A percentile compares a stretch with the other conserved stretches of the same genome.
Conservation (phyloP, 257 asterid genomes). For the Ballota nigra region DNA sequence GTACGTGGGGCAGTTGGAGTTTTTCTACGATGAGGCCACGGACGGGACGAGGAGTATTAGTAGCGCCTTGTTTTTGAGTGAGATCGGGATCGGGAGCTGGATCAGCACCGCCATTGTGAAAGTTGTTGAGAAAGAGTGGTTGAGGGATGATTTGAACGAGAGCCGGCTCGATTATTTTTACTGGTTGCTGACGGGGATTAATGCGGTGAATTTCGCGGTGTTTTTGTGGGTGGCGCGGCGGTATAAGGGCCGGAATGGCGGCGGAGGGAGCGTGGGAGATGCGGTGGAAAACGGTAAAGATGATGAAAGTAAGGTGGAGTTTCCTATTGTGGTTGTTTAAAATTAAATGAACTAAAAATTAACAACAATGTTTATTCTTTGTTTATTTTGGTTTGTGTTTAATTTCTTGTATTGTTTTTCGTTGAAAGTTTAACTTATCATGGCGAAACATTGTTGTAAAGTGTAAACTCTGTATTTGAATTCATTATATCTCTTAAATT, state of each 20-base stretch:
- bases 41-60: constrained; percentile 78
- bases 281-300: background rate
- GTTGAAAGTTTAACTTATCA: background rate
- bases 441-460: too few relatives aligned
- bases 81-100: constrained; percentile 87
- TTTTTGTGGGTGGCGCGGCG: constrained; percentile 43
- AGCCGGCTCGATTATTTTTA: constrained; percentile 62
- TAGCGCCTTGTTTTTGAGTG: constrained; percentile 77
- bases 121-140: constrained; percentile 57
- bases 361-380: background rate
- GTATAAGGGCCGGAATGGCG: constrained; percentile 40
- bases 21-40: constrained; percentile 70
- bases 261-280: constrained; percentile 27
- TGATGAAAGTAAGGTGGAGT: constrained; percentile 17
- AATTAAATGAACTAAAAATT: background rate
- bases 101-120: constrained; percentile 67
- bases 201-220: constrained; percentile 51
- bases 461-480: too few relatives aligned
- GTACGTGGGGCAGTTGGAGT: constrained; percentile 77
- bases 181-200: constrained; percentile 57
- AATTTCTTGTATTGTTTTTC: background rate
- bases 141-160: constrained; percentile 46
- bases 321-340: constrained; percentile 13
- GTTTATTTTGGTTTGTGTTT: background rate
- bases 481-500: too few relatives aligned